Base-by-base conservation (phyloP, 176 grass and related monocot species). In the maize (Zea mays) region DNA sequence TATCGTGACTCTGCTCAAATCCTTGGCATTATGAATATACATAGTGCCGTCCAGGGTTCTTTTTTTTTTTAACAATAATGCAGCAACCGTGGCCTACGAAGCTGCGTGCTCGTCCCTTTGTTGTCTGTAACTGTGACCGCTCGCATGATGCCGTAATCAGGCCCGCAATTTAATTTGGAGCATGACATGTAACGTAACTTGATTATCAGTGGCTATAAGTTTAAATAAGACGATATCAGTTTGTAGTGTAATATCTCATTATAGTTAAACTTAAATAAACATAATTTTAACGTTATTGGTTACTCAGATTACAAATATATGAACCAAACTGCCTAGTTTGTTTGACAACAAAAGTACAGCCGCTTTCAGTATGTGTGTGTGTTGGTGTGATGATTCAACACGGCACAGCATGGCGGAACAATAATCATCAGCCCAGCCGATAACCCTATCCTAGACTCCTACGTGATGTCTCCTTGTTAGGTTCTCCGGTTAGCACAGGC, bases 311-410 rank as follows among this genome's bases (percentile, higher is more conserved):
- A 27, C 27, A 27, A 27, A 27, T 27, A 1, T 27, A 27, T 27
- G 27, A 27, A 27, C 1, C 27, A 27, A 27, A 27, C 27, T 0
- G 1, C 27, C 1, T 27, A 27, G 27, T 14, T 80, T 40, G 52
- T 51, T 45, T 36, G 43, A 14, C 46, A 43, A 27, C 71, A 41
- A 15, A 67, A 52, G 0, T 39, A 17, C 9, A 69, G 12, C 64
- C 71, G 57, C 76, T 80, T 70, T 84, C 71, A 76, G 64, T 8
- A 8, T 21, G 47, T 10, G 6, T 55, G 8, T 27, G 81, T 81
- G 65, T 69, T 37, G 64, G 76, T 59, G 81, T 71, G 48, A 80
- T 80, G 58, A 84, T 65, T 75, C n/a, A 66, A 70, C 71, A 88
- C 86, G 81, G 58, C 79, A 85, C 83, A 48, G 45, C 78, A 87